These are phyloP conservation scores for Xylaria sp. DNA, from an alignment of 2,329 filamentous ascomycete genomes.

Conservation along the genomic window DNA sequence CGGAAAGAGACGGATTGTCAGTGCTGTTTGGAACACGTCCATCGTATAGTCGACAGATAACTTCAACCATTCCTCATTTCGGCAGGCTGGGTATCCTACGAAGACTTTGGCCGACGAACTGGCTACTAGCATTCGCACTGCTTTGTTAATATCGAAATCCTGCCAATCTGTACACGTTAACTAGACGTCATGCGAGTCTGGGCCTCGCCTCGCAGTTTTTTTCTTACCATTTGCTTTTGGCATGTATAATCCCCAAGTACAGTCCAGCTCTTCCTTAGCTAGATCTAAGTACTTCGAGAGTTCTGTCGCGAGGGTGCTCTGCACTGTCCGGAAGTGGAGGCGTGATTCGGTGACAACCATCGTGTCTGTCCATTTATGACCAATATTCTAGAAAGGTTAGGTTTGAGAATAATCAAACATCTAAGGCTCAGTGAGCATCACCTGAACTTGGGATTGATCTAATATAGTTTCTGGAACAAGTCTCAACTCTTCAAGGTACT, in stretches of 20 bases:
- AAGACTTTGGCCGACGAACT: conserved; percentile 23
- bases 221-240: neutral
- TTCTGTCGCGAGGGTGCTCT: conserved; percentile 11
- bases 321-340: conserved; percentile 15
- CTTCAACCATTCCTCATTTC: conserved; percentile 9
- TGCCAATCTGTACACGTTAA: conserved; percentile 16
- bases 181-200: neutral
- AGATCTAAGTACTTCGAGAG: conserved; percentile 7
- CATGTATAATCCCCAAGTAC: conserved; percentile 14
- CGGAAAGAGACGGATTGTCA: conserved; percentile 26
- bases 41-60: conserved; percentile 20
- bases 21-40: conserved; percentile 19
- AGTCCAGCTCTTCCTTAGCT: conserved; percentile 12
- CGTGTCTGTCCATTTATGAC: conserved; percentile 16
- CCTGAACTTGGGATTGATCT: neutral
- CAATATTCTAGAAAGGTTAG: neutral
- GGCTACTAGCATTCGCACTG: conserved; percentile 19
- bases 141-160: conserved; percentile 13
- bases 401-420: neutral
- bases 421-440: neutral
- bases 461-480: neutral
- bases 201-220: too few relatives aligned
- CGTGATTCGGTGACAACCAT: conserved; percentile 9
- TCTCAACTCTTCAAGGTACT: conserved; percentile 5
- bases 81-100: conserved; percentile 24